Conservation (phyloP, 192 early-diverging fungal genomes). For the Entomortierella parvispora region DNA sequence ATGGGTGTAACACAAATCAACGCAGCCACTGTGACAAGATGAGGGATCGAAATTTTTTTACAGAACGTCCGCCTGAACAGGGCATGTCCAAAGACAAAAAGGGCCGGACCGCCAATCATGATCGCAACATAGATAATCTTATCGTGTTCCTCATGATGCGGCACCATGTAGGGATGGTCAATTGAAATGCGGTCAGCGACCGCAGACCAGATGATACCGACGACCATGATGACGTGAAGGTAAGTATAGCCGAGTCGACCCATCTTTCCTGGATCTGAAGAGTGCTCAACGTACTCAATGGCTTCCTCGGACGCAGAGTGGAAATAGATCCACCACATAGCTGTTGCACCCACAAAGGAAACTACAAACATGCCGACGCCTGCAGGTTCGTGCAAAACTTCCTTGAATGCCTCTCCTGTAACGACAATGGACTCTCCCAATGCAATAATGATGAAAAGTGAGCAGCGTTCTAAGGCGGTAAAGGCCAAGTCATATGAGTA, state of each 20-base stretch:
- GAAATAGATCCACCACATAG: conserved; percentile 53
- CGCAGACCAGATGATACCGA: conserved; percentile 38
- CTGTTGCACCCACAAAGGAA: conserved; percentile 21
- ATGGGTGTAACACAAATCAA: conserved; percentile 35
- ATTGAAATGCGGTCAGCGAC: conserved; percentile 39
- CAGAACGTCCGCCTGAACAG: conserved; percentile 32
- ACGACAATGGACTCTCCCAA: conserved; percentile 45
- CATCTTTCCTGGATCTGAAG: conserved; percentile 34
- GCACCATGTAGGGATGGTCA: conserved; percentile 16
- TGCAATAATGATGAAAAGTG: conserved; percentile 43
- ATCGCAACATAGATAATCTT: conserved; percentile 24
- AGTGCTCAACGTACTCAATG: conserved; percentile 19
- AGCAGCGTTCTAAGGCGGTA: conserved; percentile 26
- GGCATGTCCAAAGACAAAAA: conserved; percentile 41
- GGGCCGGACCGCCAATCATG: conserved; percentile 33
- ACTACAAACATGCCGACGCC: conserved; percentile 36
- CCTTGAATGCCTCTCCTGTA: conserved; percentile 32
- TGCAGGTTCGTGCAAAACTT: conserved; percentile 12
- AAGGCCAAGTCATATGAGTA: neutral
- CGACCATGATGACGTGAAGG: conserved; percentile 35
- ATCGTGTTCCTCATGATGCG: conserved; percentile 15
- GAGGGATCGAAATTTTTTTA: conserved; percentile 6
- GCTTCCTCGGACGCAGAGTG: conserved; percentile 31
- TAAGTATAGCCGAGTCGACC: conserved; percentile 41
- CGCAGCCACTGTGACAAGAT: conserved; percentile 13